Percentiles rank a stretch among this genome's conserved stretches.
These are phyloP conservation scores for Hexamita inflata DNA, from an alignment of 208 protist species.

Conservation along the genomic window DNA sequence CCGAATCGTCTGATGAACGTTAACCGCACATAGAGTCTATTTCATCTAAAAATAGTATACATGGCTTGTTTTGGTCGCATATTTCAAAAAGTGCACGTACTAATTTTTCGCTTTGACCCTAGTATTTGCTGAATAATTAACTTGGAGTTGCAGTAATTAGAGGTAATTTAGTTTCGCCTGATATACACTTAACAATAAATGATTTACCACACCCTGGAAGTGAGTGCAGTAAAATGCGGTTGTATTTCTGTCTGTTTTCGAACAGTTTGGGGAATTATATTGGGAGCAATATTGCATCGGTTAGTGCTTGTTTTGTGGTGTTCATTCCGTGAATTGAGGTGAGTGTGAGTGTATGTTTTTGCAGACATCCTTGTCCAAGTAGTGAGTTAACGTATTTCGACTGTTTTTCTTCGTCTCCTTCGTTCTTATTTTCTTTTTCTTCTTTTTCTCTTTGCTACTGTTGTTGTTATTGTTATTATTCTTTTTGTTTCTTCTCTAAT, in stretches of 20 bases:
- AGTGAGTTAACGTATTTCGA: too few species aligned
- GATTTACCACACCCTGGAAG: constrained; percentile 21
- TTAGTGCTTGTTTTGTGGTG: constrained; percentile 72
- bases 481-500: too few species aligned
- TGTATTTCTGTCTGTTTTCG: constrained; percentile 62
- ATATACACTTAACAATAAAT: constrained; percentile 15
- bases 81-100: constrained; percentile 96
- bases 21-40: constrained; percentile 38
- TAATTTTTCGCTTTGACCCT: constrained; percentile 89
- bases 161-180: neutral
- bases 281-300: constrained; percentile 81
- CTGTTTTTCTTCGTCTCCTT: too few species aligned
- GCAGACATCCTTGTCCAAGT: too few species aligned
- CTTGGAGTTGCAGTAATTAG: constrained; percentile 16
- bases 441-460: too few species aligned
- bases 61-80: constrained; percentile 85
- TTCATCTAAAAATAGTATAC: constrained; percentile 46
- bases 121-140: constrained; percentile 31
- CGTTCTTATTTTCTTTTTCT: too few species aligned
- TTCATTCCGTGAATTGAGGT: too few species aligned
- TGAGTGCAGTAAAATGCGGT: constrained; percentile 71
- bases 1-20: constrained; percentile 31
- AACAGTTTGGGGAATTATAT: constrained; percentile 82
- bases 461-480: too few species aligned
- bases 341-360: too few species aligned